These are phyloP conservation scores for Pholiota adiposa DNA, from an alignment of 1,284 basidiomycete genomes.

Conservation along the genomic window DNA sequence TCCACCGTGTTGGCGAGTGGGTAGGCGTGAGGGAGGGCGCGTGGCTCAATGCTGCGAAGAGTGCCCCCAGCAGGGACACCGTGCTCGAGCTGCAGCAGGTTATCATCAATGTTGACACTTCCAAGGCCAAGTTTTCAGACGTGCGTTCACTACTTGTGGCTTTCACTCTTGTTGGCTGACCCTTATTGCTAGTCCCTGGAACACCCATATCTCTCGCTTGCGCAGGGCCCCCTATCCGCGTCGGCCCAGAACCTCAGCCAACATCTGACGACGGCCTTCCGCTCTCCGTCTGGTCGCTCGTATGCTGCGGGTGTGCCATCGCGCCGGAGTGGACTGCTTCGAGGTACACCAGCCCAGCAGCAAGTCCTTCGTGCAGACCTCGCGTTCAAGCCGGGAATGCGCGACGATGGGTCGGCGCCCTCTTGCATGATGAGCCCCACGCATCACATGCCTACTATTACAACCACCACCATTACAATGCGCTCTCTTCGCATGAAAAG, in stretches of 20 bases:
- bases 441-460: conserved; percentile 2
- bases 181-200: neutral
- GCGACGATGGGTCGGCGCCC: conserved; percentile 52
- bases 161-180: neutral
- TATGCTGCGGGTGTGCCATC: conserved; percentile 43
- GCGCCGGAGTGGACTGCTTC: conserved; percentile 27
- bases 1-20: conserved; percentile 60
- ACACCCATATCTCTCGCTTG: conserved; percentile 26
- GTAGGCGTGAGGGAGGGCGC: conserved; percentile 51
- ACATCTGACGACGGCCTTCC: conserved; percentile 48
- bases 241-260: conserved; percentile 53
- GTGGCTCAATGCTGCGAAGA: conserved; percentile 47
- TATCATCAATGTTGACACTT: conserved; percentile 53
- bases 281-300: conserved; percentile 41
- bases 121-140: conserved; percentile 10
- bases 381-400: conserved; percentile 54
- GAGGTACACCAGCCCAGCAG: conserved; percentile 28
- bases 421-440: conserved; percentile 34
- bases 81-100: conserved; percentile 69
- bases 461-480: conserved; percentile 12
- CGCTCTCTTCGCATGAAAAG: neutral
- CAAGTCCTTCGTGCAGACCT: conserved; percentile 59
- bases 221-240: conserved; percentile 35
- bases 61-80: conserved; percentile 32
- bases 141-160: conserved; percentile 13